phyloP scores from a whole-genome alignment of 2,329 filamentous ascomycete species.

The Emergomyces orientalis region DNA sequence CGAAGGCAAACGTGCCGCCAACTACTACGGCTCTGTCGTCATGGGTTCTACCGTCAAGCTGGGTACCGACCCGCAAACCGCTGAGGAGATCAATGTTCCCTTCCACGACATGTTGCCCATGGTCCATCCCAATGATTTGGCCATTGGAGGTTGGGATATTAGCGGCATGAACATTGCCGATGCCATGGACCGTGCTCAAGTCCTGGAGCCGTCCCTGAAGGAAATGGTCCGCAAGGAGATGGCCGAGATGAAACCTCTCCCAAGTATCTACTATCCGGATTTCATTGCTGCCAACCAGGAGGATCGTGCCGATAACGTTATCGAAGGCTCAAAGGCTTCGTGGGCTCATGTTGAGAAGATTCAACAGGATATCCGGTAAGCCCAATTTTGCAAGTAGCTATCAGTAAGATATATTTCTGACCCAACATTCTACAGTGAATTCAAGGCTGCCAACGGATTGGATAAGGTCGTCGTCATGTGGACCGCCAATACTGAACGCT shows the following conservation, averaged over 20 bases:
- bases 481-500: slow-evolving; percentile 98
- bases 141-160: slow-evolving; percentile 96
- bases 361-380: slow-evolving; percentile 77
- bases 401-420: slow-evolving; percentile 1
- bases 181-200: slow-evolving; percentile 90
- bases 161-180: slow-evolving; percentile 79
- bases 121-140: slow-evolving; percentile 93
- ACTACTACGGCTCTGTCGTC: slow-evolving; percentile 96
- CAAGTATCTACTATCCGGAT: slow-evolving; percentile 96
- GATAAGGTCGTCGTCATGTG: slow-evolving; percentile 97
- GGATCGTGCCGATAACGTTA: slow-evolving; percentile 83
- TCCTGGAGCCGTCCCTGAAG: slow-evolving; percentile 94
- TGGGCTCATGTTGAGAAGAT: slow-evolving; percentile 86
- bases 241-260: slow-evolving; percentile 75
- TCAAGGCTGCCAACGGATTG: slow-evolving; percentile 74
- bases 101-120: slow-evolving; percentile 92
- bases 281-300: slow-evolving; percentile 99
- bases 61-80: slow-evolving; percentile 73
- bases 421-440: slow-evolving; percentile 49
- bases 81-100: slow-evolving; percentile 87
- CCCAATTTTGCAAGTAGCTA: slow-evolving; percentile 6
- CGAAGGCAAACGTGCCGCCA: slow-evolving; percentile 72
- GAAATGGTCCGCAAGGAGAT: slow-evolving; percentile 85
- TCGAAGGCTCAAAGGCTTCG: slow-evolving; percentile 74
- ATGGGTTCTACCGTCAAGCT: slow-evolving; percentile 98